Base-by-base conservation (phyloP, 441 rosid species). In the Populus hybrid region DNA sequence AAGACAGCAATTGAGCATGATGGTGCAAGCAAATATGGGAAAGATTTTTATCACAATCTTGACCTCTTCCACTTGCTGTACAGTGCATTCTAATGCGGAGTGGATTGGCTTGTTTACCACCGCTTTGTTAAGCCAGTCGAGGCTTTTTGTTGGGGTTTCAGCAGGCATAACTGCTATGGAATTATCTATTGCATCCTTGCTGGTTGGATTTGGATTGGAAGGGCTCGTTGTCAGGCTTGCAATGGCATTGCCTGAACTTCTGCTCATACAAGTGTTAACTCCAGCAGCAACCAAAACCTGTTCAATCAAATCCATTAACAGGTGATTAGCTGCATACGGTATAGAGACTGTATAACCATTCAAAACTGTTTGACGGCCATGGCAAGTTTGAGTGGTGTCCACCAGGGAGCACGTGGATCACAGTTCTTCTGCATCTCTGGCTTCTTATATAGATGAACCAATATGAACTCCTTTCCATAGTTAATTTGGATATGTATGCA, bases 1-100 rank as follows among this genome's bases (percentile, higher is more conserved):
- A 11, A 95, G 85, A 86, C 99, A 95, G 86, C 97, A 93, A 80
- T 89, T 93, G 45, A 95, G 95, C 85, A 93, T 86, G 72, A 95
- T 91, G 11, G 97, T 95, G 89, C 93, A 92, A 7, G 84, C 91
- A 77, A 95, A 92, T 74, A 95, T 88, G 1, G 99, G 98, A 72
- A 95, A 89, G 82, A 93, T 81, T 88, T 83, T 89, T 9, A 92
- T 73, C 73, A 95, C 97, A 9, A 89, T 75, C 80, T 95, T 92
- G 31, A 90, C 97, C 31, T 93, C 97, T 68, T 93, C 97, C 0
- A 93, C 93, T 87, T 95, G 87, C n/a, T 87, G 83, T 28, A 83
- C 82, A 0, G 92, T 83, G 88, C 98, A 92, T 74, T 87, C 83
- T 33, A 92, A 78, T 12, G 84, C 72, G 14, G 83, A 36, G 79